These are phyloP conservation scores for Porphyrellus cyaneotinctus DNA, from an alignment of 768 basidiomycete species.

Conservation along the genomic window DNA sequence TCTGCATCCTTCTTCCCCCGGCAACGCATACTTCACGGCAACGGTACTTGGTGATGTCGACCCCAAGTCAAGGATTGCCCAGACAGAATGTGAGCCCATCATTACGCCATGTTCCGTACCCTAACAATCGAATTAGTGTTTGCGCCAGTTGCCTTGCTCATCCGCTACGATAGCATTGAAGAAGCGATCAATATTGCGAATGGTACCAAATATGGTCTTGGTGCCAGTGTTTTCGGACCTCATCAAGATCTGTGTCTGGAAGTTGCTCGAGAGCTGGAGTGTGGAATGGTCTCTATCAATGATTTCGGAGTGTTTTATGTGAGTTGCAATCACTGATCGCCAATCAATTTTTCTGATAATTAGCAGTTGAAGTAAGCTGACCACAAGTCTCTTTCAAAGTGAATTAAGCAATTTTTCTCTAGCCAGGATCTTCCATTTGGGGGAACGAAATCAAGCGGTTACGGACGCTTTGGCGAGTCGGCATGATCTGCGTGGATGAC, in stretches of 20 bases:
- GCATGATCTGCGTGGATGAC: neutral
- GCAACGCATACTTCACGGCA: slow-evolving; percentile 81
- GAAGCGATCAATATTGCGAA: slow-evolving; percentile 90
- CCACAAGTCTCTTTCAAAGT: slow-evolving; percentile 6
- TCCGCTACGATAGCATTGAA: slow-evolving; percentile 78
- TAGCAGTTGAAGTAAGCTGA: slow-evolving; percentile 60
- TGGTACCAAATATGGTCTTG: slow-evolving; percentile 82
- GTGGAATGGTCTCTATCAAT: slow-evolving; percentile 97
- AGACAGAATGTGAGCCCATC: slow-evolving; percentile 57
- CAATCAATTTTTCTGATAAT: slow-evolving; percentile 13
- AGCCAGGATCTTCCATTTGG: slow-evolving; percentile 95
- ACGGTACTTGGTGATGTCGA: slow-evolving; percentile 82
- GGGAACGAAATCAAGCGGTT: slow-evolving; percentile 86
- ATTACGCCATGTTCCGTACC: neutral
- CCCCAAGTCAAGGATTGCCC: slow-evolving; percentile 68
- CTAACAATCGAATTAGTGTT: slow-evolving; percentile 61
- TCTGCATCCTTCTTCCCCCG: slow-evolving; percentile 59
- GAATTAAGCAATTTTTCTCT: neutral
- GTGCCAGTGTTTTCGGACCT: slow-evolving; percentile 91
- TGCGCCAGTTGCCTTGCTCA: slow-evolving; percentile 85
- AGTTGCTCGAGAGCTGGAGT: slow-evolving; percentile 79
- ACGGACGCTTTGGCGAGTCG: slow-evolving; percentile 81
- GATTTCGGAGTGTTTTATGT: slow-evolving; percentile 91
- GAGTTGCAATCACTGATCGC: slow-evolving; percentile 29
- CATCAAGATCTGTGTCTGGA: slow-evolving; percentile 72